phyloP scores from a whole-genome alignment of 257 asterid species.

The Solanum bulbocastanum region DNA sequence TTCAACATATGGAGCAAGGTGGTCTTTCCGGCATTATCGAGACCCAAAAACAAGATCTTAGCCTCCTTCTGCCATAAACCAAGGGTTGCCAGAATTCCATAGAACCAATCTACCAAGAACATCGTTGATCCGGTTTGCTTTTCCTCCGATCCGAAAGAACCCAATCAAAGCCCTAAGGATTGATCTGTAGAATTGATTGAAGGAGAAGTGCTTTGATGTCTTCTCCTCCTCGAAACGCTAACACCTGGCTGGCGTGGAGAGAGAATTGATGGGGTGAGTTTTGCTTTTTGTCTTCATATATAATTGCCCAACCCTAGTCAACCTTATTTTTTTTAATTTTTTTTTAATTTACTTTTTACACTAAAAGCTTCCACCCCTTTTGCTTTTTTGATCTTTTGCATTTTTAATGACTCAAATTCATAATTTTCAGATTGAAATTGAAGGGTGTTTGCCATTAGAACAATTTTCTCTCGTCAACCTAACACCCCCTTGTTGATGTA shows the following conservation, averaged over 20 bases:
- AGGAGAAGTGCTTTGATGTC: not conserved
- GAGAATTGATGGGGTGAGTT: not conserved
- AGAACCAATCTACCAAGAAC: conserved; percentile 93
- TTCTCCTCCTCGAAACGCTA: conserved; percentile 2
- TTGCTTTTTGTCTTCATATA: not conserved
- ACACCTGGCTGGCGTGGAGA: not conserved
- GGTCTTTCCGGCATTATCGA: conserved; percentile 94
- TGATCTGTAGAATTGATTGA: not conserved
- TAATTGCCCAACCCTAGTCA: not conserved
- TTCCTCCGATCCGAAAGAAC: conserved; percentile 7
- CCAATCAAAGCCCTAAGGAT: not conserved
- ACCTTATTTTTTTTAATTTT: not conserved
- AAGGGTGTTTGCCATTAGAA: too few species aligned
- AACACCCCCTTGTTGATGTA: not conserved
- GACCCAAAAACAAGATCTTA: conserved; percentile 83
- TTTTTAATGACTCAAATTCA: too few species aligned
- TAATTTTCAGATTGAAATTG: too few species aligned
- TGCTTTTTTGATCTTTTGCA: too few species aligned
- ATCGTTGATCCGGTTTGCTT: conserved; percentile 10
- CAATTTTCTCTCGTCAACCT: not conserved
- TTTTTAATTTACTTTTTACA: too few species aligned
- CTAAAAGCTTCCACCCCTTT: too few species aligned
- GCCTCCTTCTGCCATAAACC: conserved; percentile 98
- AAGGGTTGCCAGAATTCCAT: conserved; percentile 81
- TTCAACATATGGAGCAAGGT: conserved; percentile 92